These are phyloP conservation scores for Neofusicoccum parvum DNA, from an alignment of 2,329 filamentous ascomycete genomes.

Conservation along the genomic window DNA sequence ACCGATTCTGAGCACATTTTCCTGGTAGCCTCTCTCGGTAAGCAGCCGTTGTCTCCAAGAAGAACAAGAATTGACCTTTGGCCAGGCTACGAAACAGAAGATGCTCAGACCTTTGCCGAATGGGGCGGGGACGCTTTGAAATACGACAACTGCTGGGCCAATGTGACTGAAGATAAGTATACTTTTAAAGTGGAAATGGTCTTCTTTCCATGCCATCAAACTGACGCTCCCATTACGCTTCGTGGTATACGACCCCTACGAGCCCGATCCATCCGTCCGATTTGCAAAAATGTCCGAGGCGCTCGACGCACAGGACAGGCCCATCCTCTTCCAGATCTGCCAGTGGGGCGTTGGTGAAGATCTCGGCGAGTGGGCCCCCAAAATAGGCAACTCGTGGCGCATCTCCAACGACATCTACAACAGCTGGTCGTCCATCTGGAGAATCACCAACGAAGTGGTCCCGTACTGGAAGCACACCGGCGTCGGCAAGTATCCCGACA, in stretches of 20 bases:
- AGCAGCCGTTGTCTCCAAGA: background rate
- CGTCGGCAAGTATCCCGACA: conserved; percentile 30
- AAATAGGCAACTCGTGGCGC: conserved; percentile 31
- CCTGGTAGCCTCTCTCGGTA: conserved; percentile 51
- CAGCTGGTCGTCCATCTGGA: conserved; percentile 10
- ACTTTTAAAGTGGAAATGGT: too few species aligned
- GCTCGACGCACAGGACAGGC: conserved; percentile 26
- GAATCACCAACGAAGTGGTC: conserved; percentile 40
- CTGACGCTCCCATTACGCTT: background rate
- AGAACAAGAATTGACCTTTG: too few species aligned
- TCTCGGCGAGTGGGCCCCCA: conserved; percentile 29
- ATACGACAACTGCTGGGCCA: conserved; percentile 55
- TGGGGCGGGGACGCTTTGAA: conserved; percentile 47
- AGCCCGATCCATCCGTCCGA: conserved; percentile 4
- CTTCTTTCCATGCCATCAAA: background rate
- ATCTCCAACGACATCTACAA: conserved; percentile 24
- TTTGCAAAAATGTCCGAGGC: conserved; percentile 26
- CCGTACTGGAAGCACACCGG: conserved; percentile 34
- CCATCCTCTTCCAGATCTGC: conserved; percentile 31
- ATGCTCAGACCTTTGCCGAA: conserved; percentile 30
- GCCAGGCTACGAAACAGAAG: conserved; percentile 26
- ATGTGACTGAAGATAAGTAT: conserved; percentile 28
- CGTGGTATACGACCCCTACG: background rate
- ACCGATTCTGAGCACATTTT: conserved; percentile 43
- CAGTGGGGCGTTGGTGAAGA: conserved; percentile 30